Percentiles rank a stretch among this genome's conserved stretches.
These are phyloP conservation scores for Monoraphidium neglectum DNA, from an alignment of 139 green algal species.

Conservation along the genomic window DNA sequence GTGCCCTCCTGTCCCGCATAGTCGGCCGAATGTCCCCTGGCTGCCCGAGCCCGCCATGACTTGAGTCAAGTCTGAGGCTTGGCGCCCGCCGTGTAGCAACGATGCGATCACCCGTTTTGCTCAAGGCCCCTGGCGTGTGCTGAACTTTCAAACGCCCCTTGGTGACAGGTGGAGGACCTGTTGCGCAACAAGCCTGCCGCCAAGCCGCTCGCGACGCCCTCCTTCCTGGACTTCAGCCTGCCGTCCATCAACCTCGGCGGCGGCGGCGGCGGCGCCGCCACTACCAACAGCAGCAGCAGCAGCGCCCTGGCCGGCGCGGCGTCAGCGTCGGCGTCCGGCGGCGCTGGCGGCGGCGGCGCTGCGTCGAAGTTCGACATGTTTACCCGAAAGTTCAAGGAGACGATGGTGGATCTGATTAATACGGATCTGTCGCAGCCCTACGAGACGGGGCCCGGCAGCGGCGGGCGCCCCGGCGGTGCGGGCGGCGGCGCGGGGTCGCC, in stretches of 20 bases:
- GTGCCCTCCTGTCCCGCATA: no score
- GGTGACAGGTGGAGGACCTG: constrained; percentile 56
- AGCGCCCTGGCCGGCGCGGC: not conserved
- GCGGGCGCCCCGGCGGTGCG: not conserved
- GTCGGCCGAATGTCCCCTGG: no score
- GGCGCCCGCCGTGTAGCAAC: no score
- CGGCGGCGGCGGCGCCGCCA: not conserved
- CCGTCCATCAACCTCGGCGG: constrained; percentile 17
- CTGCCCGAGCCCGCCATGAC: no score
- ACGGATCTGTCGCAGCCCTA: constrained; percentile 24
- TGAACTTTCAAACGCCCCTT: no score
- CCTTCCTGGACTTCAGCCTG: not conserved
- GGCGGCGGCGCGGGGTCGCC: not conserved
- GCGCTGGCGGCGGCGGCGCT: not conserved
- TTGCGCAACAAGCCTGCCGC: constrained; percentile 27
- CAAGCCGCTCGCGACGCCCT: not conserved
- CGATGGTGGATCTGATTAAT: constrained; percentile 37
- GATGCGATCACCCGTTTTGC: no score
- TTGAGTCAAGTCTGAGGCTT: no score
- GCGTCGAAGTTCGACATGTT: constrained; percentile 23
- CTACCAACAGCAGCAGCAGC: not conserved
- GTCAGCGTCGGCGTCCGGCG: no score
- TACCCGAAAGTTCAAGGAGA: constrained; percentile 26
- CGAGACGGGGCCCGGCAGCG: not conserved
- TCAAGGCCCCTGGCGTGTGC: no score